A percentile compares a stretch with the other conserved stretches of the same genome.
Conservation (phyloP, 2,329 filamentous ascomycete species). For the Diaporthe sp. region DNA sequence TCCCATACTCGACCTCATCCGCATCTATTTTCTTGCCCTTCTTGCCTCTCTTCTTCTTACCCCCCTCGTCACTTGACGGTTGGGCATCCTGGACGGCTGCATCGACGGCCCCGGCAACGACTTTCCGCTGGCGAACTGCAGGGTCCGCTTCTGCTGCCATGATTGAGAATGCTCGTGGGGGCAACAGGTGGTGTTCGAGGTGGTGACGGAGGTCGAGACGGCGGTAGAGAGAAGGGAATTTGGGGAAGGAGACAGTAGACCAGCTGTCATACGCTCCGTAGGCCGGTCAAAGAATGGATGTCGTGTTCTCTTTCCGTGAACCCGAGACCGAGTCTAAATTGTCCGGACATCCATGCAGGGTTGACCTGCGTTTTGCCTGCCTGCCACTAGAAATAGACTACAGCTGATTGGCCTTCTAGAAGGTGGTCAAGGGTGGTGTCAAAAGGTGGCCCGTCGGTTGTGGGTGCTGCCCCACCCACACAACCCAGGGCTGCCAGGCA, state of each 20-base stretch:
- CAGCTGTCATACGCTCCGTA: not conserved
- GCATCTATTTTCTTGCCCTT: constrained; percentile 41
- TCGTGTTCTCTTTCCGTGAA: constrained; percentile 14
- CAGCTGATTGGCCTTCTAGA: constrained; percentile 25
- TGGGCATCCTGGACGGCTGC: not conserved
- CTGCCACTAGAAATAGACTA: not conserved
- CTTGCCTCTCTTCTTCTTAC: constrained; percentile 42
- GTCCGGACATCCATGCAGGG: not conserved
- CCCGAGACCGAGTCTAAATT: constrained; percentile 20
- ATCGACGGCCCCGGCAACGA: not conserved
- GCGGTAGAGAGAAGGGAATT: not conserved
- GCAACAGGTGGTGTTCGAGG: not conserved
- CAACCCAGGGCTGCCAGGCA: not conserved
- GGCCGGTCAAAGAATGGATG: not conserved
- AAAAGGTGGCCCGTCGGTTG: not conserved
- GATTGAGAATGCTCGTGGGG: not conserved
- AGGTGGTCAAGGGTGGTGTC: not conserved
- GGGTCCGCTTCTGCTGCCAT: constrained; percentile 33
- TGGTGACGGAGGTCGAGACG: not conserved
- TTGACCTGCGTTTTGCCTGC: not conserved
- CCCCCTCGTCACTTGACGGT: constrained; percentile 18
- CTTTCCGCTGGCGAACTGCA: constrained; percentile 33
- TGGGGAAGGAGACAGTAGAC: not conserved
- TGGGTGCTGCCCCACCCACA: not conserved
- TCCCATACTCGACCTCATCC: constrained; percentile 69